Conservation (phyloP, 768 basidiomycete genomes). For the Leccinellum luteum region DNA sequence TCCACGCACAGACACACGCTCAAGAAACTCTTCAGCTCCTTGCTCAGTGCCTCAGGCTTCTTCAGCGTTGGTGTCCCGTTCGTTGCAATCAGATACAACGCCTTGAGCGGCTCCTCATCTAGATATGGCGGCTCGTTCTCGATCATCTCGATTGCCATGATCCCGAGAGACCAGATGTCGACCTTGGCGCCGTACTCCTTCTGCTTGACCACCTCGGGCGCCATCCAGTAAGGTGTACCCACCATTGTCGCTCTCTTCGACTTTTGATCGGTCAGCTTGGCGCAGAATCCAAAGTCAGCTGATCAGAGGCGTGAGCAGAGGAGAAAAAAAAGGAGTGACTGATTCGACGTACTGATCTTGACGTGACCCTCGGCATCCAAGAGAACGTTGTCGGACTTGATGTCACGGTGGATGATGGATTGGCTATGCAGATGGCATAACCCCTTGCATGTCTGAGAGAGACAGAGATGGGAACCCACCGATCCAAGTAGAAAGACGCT, state of each 20-base stretch:
- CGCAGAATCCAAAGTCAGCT: conserved; percentile 98
- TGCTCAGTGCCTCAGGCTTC: conserved; percentile 88
- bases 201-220: conserved; percentile 96
- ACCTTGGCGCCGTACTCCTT: conserved; percentile 97
- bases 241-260: conserved; percentile 99
- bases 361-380: conserved; percentile 90
- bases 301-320: conserved; percentile 8
- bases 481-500: neutral
- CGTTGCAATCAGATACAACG: conserved; percentile 93
- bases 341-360: conserved; percentile 82
- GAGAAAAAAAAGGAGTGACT: neutral
- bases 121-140: conserved; percentile 96
- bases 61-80: conserved; percentile 98
- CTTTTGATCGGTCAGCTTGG: conserved; percentile 94
- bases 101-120: conserved; percentile 93
- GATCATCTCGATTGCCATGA: conserved; percentile 99
- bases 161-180: conserved; percentile 95
- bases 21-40: conserved; percentile 93
- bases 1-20: conserved; percentile 99
- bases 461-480: conserved; percentile 1
- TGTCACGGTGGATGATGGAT: conserved; percentile 94
- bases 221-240: conserved; percentile 98
- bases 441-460: conserved; percentile 85
- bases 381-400: conserved; percentile 95
- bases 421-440: conserved; percentile 90